These are phyloP conservation scores for Thamnidium elegans DNA, from an alignment of 192 early-diverging fungal species.

Conservation along the genomic window DNA sequence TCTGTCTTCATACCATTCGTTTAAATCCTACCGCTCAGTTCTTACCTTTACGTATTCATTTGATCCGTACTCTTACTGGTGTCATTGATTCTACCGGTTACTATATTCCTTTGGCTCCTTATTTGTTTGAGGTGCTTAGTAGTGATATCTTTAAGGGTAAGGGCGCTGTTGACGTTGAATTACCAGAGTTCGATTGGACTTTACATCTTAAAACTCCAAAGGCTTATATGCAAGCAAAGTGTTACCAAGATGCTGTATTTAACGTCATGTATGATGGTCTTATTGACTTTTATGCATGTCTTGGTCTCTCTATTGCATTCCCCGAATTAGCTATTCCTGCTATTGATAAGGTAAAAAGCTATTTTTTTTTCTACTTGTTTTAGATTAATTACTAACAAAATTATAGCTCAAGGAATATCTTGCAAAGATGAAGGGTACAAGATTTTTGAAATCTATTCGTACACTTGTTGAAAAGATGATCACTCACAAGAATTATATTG, in stretches of 20 bases:
- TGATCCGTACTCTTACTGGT: slow-evolving; percentile 68
- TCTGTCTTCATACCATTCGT: slow-evolving; percentile 62
- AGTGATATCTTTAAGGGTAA: slow-evolving; percentile 67
- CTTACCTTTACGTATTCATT: slow-evolving; percentile 89
- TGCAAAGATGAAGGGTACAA: slow-evolving; percentile 70
- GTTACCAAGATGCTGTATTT: slow-evolving; percentile 78
- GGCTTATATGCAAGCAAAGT: slow-evolving; percentile 75
- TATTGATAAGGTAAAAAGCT: slow-evolving; percentile 57
- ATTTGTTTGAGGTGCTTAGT: slow-evolving; percentile 79
- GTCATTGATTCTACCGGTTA: slow-evolving; percentile 70
- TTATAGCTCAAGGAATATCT: slow-evolving; percentile 68
- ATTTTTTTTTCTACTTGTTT: not conserved
- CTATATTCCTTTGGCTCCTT: slow-evolving; percentile 81
- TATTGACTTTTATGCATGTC: slow-evolving; percentile 74
- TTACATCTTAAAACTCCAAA: slow-evolving; percentile 77
- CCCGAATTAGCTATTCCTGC: slow-evolving; percentile 90
- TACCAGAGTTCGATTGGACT: slow-evolving; percentile 60
- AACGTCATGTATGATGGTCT: slow-evolving; percentile 71
- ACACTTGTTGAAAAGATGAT: slow-evolving; percentile 83
- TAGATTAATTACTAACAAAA: not conserved
- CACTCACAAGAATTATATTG: slow-evolving; percentile 75
- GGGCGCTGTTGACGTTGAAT: slow-evolving; percentile 62
- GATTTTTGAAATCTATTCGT: slow-evolving; percentile 76
- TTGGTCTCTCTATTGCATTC: slow-evolving; percentile 85
- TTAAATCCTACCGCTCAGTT: slow-evolving; percentile 84